Base-by-base conservation (phyloP, 148 eudicot species). In the Camellia lanceoleosa region DNA sequence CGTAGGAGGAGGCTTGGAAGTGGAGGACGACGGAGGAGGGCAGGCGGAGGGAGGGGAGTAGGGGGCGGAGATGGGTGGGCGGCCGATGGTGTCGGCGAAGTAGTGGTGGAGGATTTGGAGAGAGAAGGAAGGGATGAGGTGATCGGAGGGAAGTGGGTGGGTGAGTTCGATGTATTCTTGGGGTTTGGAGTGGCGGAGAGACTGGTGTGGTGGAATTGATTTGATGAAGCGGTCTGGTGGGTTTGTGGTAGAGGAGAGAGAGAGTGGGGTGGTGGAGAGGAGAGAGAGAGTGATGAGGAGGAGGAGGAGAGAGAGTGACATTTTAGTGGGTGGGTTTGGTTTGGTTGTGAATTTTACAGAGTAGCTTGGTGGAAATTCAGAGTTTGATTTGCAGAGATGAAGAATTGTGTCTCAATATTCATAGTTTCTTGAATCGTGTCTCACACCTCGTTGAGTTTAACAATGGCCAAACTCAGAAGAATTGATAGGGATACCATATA, bases 41-140 rank as follows among this genome's bases (percentile, higher is more conserved):
- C 93, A 91, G 30, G 76, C 65, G 16, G 43, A 1, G 13, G 91
- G 92, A 6, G 90, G 90, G 5, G 91, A 88, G 88, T 95, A 93
- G 3, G 67, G 7, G 82, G 71, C 85, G 75, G 92, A 62, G 87
- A 83, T 75, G 0, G 98, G 98, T 0, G 98, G 97, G 3, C 52
- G 84, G 74, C 74, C 75, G 49, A 76, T 30, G 44, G 98, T 93
- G 87, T 91, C 52, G 73, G 60, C 91, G 90, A 92, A 95, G 73
- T 83, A 58, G 87, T 85, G 85, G 79, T 67, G 20, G 87, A 93
- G 84, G 71, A 83, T 65, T 3, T 62, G 80, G 84, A 78, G 83
- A 0, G 84, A 54, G 89, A 97, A 93, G 55, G 90, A 58, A 4
- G 91, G 89, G 1, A 85, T 73, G 63, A 88, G 89, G 71, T 38